Evolutionary conservation across 108 stramenopile genomes (phyloP).

Genomic region (Asterionellopsis glacialis): DNA sequence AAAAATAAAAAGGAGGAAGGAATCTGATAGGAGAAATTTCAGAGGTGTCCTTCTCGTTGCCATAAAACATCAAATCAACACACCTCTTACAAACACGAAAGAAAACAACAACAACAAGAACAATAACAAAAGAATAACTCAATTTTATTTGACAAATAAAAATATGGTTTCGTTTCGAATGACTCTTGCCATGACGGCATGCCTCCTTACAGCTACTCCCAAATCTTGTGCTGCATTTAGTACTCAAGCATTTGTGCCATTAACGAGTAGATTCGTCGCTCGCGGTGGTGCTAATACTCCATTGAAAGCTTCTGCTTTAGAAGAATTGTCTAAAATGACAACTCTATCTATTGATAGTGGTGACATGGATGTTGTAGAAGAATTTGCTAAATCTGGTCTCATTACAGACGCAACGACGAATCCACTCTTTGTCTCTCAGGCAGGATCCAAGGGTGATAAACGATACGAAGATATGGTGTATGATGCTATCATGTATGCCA

Average conservation of each 20-base stretch:
- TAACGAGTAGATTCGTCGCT: not conserved
- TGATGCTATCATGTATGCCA: slow-evolving; percentile 79
- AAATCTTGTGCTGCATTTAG: not conserved
- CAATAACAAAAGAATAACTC: too few relatives aligned
- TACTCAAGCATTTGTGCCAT: not conserved
- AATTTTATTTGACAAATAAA: too few relatives aligned
- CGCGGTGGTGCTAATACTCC: not conserved
- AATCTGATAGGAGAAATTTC: too few relatives aligned
- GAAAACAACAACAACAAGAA: too few relatives aligned
- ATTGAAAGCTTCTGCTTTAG: slow-evolving; percentile 44
- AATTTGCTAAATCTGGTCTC: slow-evolving; percentile 64
- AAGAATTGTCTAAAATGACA: slow-evolving; percentile 69
- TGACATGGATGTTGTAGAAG: slow-evolving; percentile 66
- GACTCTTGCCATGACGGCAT: too few relatives aligned
- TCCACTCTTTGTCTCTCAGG: slow-evolving; percentile 86
- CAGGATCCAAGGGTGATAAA: slow-evolving; percentile 70
- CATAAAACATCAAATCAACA: too few relatives aligned
- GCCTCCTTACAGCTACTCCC: too few relatives aligned
- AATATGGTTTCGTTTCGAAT: too few relatives aligned
- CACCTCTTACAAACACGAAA: too few relatives aligned
- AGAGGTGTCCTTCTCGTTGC: too few relatives aligned
- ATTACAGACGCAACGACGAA: slow-evolving; percentile 92
- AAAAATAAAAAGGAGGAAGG: too few relatives aligned
- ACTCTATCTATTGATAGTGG: slow-evolving; percentile 85
- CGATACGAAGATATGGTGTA: slow-evolving; percentile 68